These are phyloP conservation scores for Bacterosira constricta DNA, from an alignment of 108 stramenopile species.

Conservation along the genomic window DNA sequence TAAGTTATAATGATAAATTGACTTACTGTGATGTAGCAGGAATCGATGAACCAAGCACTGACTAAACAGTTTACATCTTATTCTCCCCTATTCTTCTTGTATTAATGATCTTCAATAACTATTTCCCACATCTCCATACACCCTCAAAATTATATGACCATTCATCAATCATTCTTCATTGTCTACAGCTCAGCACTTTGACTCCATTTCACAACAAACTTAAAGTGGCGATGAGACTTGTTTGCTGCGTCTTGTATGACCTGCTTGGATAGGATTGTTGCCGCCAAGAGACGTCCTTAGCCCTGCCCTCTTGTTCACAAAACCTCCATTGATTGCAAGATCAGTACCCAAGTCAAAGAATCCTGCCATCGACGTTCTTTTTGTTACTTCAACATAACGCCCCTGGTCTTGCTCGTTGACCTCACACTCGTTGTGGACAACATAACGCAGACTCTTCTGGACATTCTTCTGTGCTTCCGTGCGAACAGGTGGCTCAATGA, in stretches of 20 bases:
- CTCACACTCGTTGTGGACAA: conserved; percentile 44
- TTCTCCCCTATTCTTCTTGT: too few relatives aligned
- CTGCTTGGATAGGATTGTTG: background rate
- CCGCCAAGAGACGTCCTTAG: background rate
- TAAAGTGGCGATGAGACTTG: conserved; percentile 1
- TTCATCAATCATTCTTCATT: too few relatives aligned
- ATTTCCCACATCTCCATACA: too few relatives aligned
- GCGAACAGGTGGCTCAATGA: conserved; percentile 30
- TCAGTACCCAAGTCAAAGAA: conserved; percentile 39
- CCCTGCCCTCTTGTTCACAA: conserved; percentile 10
- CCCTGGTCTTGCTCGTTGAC: conserved; percentile 31
- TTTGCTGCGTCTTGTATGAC: background rate
- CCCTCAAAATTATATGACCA: too few relatives aligned
- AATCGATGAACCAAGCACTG: too few relatives aligned
- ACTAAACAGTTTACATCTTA: too few relatives aligned
- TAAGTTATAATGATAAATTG: too few relatives aligned
- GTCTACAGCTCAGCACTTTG: too few relatives aligned
- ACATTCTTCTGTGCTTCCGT: conserved; percentile 48
- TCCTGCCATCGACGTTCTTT: conserved; percentile 10
- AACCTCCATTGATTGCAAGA: conserved; percentile 31
- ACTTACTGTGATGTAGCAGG: too few relatives aligned
- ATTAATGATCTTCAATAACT: too few relatives aligned
- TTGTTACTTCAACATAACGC: conserved; percentile 30
- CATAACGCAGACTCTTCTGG: conserved; percentile 50
- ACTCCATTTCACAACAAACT: background rate